Evolutionary conservation across 2,329 filamentous ascomycete species (phyloP), one percentile per base, ranked within the genome.

Genomic region (Penicillium sp.): DNA sequence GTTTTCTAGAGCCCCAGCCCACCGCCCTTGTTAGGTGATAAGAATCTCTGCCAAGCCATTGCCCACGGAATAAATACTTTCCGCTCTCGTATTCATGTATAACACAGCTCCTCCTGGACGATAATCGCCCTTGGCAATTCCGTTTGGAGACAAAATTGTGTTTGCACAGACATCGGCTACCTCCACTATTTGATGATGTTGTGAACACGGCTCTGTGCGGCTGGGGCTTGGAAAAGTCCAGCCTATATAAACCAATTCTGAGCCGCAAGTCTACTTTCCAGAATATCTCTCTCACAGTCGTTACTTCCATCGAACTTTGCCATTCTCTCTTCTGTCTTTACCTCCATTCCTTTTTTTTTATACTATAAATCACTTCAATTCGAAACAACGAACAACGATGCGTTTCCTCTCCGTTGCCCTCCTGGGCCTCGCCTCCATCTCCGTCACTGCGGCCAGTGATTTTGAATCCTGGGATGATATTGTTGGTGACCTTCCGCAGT

Each of bases 321-420:
- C 6, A 17, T 8, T 17, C n/a, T 18, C n/a, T 34, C 32, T 17
- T 6, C 8, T 6, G 7, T 23, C 18, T 9, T 7, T 13, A 21
- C 5, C 3, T 13, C 18, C 13, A 37, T 10, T 37, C 10, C 13
- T 24, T 24, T n/a, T 4, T 24, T n/a, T 33, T 7, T 12, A 27
- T 6, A n/a, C n/a, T n/a, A n/a, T n/a, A n/a, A n/a, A n/a, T 27
- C 26, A 10, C 26, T 27, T 6, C 26, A 6, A 7, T 27, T 27
- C 6, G 7, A 6, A 6, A 27, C 26, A 27, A 27, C 6, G 72
- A 81, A 23, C 2, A 36, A 46, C n/a, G 30, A 56, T 56, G 53
- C 53, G 50, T 29, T 43, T 56, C 29, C 40, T 37, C 17, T 33
- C 50, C n/a, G 3, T 53, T 29, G 32, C 50, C n/a, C 13, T 56